Base-by-base conservation (phyloP, 2,329 filamentous ascomycete species). In the Cytospora piceicola region DNA sequence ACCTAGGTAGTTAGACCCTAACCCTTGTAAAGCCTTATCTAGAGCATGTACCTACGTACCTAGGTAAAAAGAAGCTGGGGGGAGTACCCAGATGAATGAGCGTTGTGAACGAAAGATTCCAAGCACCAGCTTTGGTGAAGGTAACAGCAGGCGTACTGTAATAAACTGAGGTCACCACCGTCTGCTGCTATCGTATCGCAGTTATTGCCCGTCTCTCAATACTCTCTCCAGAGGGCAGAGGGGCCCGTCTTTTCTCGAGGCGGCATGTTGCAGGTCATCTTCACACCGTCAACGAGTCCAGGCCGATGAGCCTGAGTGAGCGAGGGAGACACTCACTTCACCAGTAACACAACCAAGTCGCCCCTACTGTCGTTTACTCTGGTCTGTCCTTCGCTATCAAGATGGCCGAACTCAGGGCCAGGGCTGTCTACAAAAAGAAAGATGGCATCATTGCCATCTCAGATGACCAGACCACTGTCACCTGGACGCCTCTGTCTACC, bases 351-450 rank as follows among this genome's bases (percentile, higher is more conserved):
- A 12, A 49, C 22, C n/a, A 4, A 24, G 14, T n/a, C 6, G 6
- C n/a, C 22, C 22, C 3, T 14, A 24, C 46, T 49, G 4, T 49
- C n/a, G n/a, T 22, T 49, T 12, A 20, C 11, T 14, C 46, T 9
- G 46, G n/a, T 24, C 11, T 22, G 11, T 24, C 20, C 29, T n/a
- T 53, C 11, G 20, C 15, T 12, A 30, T 30, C 51, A 63, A 51
- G 14, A 89, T 90, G 87, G 79, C 84, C 32, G 77, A 83, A 68
- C 87, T 86, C 61, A 85, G 82, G 71, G 92, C 89, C 67, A 86
- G 85, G 69, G 89, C 90, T 61, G 83, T 89, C 66, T 98, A 95
- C 84, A 98, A 97, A 81, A 99, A 98, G 83, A 95, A 96, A 78
- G 92, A 98, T 82, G 95, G 95, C 75, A 86, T 87, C 67, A 81